Percentiles rank a stretch among this genome's conserved stretches.
Evolutionary conservation across 1,139 yeast genomes (phyloP).

Genomic region (Diutina ranongensis): DNA sequence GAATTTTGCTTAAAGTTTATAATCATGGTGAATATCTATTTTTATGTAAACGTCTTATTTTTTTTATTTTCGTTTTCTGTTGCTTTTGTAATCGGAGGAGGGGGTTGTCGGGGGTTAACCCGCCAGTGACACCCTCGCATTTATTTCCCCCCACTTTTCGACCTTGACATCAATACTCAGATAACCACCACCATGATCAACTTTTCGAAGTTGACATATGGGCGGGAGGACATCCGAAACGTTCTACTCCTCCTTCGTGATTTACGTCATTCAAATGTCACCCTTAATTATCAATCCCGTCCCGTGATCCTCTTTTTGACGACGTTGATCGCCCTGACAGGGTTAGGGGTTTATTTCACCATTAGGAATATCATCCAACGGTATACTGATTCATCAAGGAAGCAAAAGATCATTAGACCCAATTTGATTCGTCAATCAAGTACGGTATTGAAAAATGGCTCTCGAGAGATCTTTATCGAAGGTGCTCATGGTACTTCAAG

Average conservation of each 20-base stretch:
- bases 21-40: too few species aligned
- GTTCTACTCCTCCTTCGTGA: neutral
- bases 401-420: slow-evolving; percentile 23
- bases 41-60: too few species aligned
- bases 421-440: slow-evolving; percentile 32
- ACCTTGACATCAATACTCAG: too few species aligned
- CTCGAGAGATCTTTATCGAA: slow-evolving; percentile 44
- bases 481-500: slow-evolving; percentile 30
- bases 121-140: too few species aligned
- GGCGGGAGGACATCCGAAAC: slow-evolving; percentile 2
- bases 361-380: slow-evolving; percentile 21
- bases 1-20: neutral
- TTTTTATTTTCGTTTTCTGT: too few species aligned
- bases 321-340: slow-evolving; percentile 32
- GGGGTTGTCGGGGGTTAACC: too few species aligned
- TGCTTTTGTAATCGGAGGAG: too few species aligned
- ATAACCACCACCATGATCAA: too few species aligned
- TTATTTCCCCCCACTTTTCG: too few species aligned
- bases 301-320: slow-evolving; percentile 35
- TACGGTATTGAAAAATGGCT: slow-evolving; percentile 39
- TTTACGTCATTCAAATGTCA: slow-evolving; percentile 15
- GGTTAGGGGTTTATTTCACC: slow-evolving; percentile 28
- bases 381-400: slow-evolving; percentile 21
- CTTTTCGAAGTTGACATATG: slow-evolving; percentile 4
- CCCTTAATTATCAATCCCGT: slow-evolving; percentile 31